Conservation (phyloP, 2,329 filamentous ascomycete genomes). For the Apiospora hydei region DNA sequence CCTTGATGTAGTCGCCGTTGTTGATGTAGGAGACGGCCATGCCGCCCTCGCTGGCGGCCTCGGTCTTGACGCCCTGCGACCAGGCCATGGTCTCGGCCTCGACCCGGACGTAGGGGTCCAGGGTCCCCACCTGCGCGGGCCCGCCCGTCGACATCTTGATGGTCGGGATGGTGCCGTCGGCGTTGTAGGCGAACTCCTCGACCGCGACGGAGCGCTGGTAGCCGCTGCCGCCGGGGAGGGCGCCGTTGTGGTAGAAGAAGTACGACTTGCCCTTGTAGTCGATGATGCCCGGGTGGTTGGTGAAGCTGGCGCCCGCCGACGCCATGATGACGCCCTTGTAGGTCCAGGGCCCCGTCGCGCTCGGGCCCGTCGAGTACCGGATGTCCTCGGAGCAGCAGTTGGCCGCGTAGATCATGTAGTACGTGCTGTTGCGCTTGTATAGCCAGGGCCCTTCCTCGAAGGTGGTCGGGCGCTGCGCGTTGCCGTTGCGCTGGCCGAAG, state of each 20-base stretch:
- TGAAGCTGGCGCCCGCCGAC: slow-evolving; percentile 38
- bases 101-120: slow-evolving; percentile 39
- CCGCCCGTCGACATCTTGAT: slow-evolving; percentile 39
- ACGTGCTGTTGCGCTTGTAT: slow-evolving; percentile 40
- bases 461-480: slow-evolving; percentile 31
- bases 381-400: slow-evolving; percentile 43
- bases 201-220: slow-evolving; percentile 39
- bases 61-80: slow-evolving; percentile 37
- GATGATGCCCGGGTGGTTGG: slow-evolving; percentile 41
- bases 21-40: slow-evolving; percentile 37
- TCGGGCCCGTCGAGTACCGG: slow-evolving; percentile 39
- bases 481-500: slow-evolving; percentile 31
- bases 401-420: slow-evolving; percentile 42
- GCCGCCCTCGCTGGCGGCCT: slow-evolving; percentile 36
- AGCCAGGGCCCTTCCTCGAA: slow-evolving; percentile 44
- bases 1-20: slow-evolving; percentile 44
- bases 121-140: slow-evolving; percentile 36
- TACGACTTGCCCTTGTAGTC: slow-evolving; percentile 40
- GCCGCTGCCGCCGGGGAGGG: slow-evolving; percentile 39
- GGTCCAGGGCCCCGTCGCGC: slow-evolving; percentile 41
- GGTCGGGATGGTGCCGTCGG: slow-evolving; percentile 40
- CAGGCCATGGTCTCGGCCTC: slow-evolving; percentile 43
- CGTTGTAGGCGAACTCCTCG: slow-evolving; percentile 38
- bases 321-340: slow-evolving; percentile 41
- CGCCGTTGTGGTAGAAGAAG: slow-evolving; percentile 45